Evolutionary conservation across 495 filamentous ascomycete genomes (phyloP).

Genomic region (Trichoderma reesei): DNA sequence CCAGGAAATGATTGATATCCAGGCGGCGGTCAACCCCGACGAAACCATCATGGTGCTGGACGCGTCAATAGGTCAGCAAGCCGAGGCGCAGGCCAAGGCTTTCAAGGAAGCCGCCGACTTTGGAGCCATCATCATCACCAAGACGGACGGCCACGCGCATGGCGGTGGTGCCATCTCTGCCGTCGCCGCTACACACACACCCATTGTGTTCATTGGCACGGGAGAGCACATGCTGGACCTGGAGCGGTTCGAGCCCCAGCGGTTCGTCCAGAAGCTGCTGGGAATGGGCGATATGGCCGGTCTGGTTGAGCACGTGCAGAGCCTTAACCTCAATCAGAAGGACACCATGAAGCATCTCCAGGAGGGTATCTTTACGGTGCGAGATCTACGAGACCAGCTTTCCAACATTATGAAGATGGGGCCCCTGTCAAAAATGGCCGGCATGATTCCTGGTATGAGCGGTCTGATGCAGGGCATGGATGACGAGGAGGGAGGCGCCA

Average conservation of each 20-base stretch:
- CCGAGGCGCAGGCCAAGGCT: conserved; percentile 85
- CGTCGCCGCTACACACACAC: conserved; percentile 90
- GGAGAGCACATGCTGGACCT: conserved; percentile 95
- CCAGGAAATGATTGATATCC: conserved; percentile 97
- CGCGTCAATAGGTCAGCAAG: conserved; percentile 89
- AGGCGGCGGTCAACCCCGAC: conserved; percentile 80
- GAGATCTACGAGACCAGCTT: conserved; percentile 91
- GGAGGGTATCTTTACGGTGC: conserved; percentile 90
- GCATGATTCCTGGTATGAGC: conserved; percentile 94
- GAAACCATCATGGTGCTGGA: conserved; percentile 99
- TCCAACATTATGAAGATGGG: conserved; percentile 99
- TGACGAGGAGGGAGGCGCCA: conserved; percentile 85
- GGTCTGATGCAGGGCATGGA: conserved; percentile 92
- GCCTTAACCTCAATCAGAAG: conserved; percentile 93
- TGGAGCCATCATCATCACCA: conserved; percentile 97
- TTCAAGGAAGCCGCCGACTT: conserved; percentile 98
- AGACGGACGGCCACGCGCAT: conserved; percentile 90
- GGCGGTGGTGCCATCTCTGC: conserved; percentile 98
- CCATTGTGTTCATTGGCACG: conserved; percentile 95
- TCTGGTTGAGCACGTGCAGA: conserved; percentile 92
- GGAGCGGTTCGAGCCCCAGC: conserved; percentile 81
- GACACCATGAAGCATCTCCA: conserved; percentile 98
- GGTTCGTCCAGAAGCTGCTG: conserved; percentile 83
- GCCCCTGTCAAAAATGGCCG: conserved; percentile 90
- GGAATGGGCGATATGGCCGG: conserved; percentile 98